Conservation (phyloP, 1,284 basidiomycete genomes). For the Wallemia mellicola region DNA sequence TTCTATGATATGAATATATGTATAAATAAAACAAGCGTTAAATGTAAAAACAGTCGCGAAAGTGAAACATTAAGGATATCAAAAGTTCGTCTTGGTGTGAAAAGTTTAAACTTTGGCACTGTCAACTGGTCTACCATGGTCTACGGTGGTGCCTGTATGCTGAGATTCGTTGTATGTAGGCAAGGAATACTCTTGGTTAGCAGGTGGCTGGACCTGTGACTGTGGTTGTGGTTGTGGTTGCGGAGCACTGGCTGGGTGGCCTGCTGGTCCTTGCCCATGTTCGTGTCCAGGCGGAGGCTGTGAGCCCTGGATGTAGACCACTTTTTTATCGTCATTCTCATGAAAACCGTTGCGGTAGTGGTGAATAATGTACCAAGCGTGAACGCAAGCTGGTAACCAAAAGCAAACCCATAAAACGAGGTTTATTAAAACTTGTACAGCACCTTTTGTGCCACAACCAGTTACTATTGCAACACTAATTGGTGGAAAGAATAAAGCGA, state of each 20-base stretch:
- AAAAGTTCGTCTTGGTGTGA: not conserved
- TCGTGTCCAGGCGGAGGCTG: not conserved
- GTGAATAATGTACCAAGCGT: not conserved
- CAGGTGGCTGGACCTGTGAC: not conserved
- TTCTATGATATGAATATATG: no score
- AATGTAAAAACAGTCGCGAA: no score
- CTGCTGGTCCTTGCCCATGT: not conserved
- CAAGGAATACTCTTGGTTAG: not conserved
- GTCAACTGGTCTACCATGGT: not conserved
- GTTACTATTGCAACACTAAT: not conserved
- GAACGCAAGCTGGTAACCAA: not conserved
- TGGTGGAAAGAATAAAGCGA: not conserved
- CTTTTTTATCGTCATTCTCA: not conserved
- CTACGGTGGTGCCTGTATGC: not conserved
- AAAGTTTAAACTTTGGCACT: not conserved
- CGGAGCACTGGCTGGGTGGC: not conserved
- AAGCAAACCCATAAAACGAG: not conserved
- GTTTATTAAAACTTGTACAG: not conserved
- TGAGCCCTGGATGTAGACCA: not conserved
- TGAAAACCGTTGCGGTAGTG: not conserved
- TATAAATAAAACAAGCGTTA: no score
- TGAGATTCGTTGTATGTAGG: not conserved
- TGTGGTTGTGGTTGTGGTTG: not conserved
- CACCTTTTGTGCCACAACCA: not conserved
- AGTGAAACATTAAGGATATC: no score